A percentile compares a stretch with the other conserved stretches of the same genome.
These are phyloP conservation scores for Fusarium equiseti DNA, from an alignment of 2,329 filamentous ascomycete genomes.

Conservation along the genomic window DNA sequence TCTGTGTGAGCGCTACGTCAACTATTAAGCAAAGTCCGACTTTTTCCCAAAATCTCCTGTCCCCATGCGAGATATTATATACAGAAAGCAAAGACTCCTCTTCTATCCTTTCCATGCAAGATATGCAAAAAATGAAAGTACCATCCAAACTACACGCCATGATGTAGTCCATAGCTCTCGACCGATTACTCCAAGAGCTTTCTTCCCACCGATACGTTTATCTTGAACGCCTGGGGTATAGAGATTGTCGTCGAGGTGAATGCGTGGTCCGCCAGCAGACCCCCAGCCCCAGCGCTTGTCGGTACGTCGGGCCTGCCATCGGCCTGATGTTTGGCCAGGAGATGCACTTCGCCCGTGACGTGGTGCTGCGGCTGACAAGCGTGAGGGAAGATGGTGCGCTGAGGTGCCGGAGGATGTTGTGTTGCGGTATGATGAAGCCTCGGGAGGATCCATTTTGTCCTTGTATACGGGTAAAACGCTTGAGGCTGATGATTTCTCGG, in stretches of 20 bases:
- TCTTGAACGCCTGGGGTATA: slow-evolving; percentile 56
- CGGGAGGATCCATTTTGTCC: slow-evolving; percentile 63
- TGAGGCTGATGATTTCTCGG: slow-evolving; percentile 44
- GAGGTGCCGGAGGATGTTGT: slow-evolving; percentile 45
- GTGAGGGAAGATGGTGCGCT: slow-evolving; percentile 42
- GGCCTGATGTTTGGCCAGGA: slow-evolving; percentile 31
- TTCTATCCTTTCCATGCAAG: slow-evolving; percentile 68
- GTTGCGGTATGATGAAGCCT: slow-evolving; percentile 30
- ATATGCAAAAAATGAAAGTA: slow-evolving; percentile 73
- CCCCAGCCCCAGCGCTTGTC: slow-evolving; percentile 59
- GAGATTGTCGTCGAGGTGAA: slow-evolving; percentile 64
- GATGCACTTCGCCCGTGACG: slow-evolving; percentile 40
- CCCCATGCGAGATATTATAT: slow-evolving; percentile 12
- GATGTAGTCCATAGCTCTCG: slow-evolving; percentile 72
- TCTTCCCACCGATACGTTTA: slow-evolving; percentile 45
- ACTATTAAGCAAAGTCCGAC: slow-evolving; percentile 15
- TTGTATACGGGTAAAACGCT: slow-evolving; percentile 62
- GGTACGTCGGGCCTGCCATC: slow-evolving; percentile 47
- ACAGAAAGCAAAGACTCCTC: slow-evolving; percentile 10
- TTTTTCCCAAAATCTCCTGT: slow-evolving; percentile 18
- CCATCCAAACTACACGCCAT: slow-evolving; percentile 73
- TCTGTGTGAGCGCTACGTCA: slow-evolving; percentile 26
- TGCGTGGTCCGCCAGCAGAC: slow-evolving; percentile 61
- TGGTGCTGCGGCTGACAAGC: slow-evolving; percentile 39
- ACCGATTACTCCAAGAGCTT: slow-evolving; percentile 60